Conservation (phyloP, 1,284 basidiomycete species). For the Takashimella koratensis region DNA sequence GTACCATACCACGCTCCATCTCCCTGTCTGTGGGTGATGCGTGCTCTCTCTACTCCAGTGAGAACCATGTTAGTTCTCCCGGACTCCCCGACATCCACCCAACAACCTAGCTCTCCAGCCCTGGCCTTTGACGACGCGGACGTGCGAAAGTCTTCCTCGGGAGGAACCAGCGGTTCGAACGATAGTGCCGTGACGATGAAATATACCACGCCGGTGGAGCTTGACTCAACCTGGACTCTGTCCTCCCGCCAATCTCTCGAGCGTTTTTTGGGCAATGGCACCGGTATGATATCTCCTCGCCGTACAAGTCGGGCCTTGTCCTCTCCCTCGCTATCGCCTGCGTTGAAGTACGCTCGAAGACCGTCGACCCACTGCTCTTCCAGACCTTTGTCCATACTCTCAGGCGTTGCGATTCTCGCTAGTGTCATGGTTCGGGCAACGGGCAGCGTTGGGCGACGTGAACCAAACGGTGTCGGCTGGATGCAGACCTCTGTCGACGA, state of each 20-base stretch:
- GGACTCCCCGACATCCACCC: slow-evolving; percentile 67
- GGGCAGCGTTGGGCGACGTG: slow-evolving; percentile 61
- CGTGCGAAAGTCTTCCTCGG: slow-evolving; percentile 50
- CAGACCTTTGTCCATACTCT: slow-evolving; percentile 68
- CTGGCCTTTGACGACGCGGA: slow-evolving; percentile 45
- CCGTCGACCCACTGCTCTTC: slow-evolving; percentile 67
- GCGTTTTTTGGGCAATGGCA: slow-evolving; percentile 57
- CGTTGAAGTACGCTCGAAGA: slow-evolving; percentile 65
- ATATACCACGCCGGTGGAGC: slow-evolving; percentile 55
- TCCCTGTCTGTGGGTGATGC: slow-evolving; percentile 17
- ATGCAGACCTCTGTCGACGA: slow-evolving; percentile 30
- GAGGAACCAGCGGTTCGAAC: slow-evolving; percentile 53
- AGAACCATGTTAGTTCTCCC: slow-evolving; percentile 54
- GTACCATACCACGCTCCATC: slow-evolving; percentile 34
- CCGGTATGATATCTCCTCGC: slow-evolving; percentile 73
- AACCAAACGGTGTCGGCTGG: slow-evolving; percentile 47
- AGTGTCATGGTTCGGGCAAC: slow-evolving; percentile 70
- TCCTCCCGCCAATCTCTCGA: slow-evolving; percentile 50
- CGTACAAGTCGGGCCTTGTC: slow-evolving; percentile 59
- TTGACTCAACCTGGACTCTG: neutral
- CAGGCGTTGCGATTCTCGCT: slow-evolving; percentile 76
- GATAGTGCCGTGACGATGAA: slow-evolving; percentile 79
- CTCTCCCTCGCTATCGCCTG: slow-evolving; percentile 25
- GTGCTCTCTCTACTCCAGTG: slow-evolving; percentile 53
- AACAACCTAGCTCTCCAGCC: slow-evolving; percentile 74